phyloP scores from a whole-genome alignment of 768 basidiomycete species.

The Amanita exitialis region DNA sequence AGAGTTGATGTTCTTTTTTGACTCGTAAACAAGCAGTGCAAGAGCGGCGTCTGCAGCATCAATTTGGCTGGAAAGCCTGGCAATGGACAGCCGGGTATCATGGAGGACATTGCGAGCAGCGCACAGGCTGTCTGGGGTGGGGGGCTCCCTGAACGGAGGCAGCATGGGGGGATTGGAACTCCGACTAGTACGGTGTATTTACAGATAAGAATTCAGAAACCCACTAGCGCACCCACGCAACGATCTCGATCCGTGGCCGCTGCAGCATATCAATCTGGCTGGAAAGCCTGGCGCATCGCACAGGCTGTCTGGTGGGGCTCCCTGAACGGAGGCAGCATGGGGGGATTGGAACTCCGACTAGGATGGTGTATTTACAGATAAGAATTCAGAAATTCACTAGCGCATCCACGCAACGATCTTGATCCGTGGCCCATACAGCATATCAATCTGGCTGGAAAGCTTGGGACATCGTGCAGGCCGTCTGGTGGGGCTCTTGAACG shows the following conservation, averaged over 20 bases:
- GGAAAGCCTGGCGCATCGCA: slow-evolving; percentile 38
- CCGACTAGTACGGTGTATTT: slow-evolving; percentile 5
- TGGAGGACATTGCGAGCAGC: slow-evolving; percentile 41
- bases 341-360: not conserved
- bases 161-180: slow-evolving; percentile 15
- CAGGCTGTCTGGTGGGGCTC: too few relatives aligned
- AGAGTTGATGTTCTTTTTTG: slow-evolving; percentile 40
- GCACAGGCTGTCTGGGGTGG: slow-evolving; percentile 42
- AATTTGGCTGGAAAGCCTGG: slow-evolving; percentile 36
- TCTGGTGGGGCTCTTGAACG: too few relatives aligned
- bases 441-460: slow-evolving; percentile 39
- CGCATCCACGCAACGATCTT: not conserved
- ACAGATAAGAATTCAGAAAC: not conserved
- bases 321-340: slow-evolving; percentile 24
- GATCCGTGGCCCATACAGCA: slow-evolving; percentile 33
- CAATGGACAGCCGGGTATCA: slow-evolving; percentile 20
- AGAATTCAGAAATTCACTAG: not conserved
- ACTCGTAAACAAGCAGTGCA: slow-evolving; percentile 46
- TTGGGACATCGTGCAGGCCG: too few relatives aligned
- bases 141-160: slow-evolving; percentile 40
- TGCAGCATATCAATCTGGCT: slow-evolving; percentile 39
- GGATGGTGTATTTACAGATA: not conserved
- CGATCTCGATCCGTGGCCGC: slow-evolving; percentile 26
- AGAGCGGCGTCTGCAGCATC: slow-evolving; percentile 43
- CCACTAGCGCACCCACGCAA: too few relatives aligned